Evolutionary conservation across 495 filamentous ascomycete species (phyloP).

Genomic region (Neurospora discreta): DNA sequence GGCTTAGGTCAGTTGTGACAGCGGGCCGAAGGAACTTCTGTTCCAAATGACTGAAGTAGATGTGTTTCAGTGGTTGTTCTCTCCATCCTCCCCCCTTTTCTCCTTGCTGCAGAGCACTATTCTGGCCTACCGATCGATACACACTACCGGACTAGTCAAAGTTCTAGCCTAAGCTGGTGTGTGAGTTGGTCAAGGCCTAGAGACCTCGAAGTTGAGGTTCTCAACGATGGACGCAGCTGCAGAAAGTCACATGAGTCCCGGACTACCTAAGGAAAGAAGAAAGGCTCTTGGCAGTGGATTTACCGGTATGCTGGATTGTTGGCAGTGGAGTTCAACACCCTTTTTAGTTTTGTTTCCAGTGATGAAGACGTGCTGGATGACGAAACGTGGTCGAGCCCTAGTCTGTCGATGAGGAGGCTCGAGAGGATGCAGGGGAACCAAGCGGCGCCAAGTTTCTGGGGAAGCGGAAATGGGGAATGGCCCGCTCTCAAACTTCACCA

Average conservation of each 20-base stretch:
- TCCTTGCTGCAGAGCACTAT: not conserved
- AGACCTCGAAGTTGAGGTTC: not conserved
- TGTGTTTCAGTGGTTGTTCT: not conserved
- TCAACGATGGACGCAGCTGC: not conserved
- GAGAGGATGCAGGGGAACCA: not conserved
- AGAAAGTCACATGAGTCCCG: not conserved
- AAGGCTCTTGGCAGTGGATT: not conserved
- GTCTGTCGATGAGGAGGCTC: not conserved
- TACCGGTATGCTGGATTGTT: not conserved
- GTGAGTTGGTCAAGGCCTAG: not conserved
- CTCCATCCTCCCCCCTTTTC: not conserved
- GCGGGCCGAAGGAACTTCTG: not conserved
- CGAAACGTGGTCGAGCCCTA: not conserved
- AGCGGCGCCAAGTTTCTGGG: not conserved
- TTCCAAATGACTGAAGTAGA: not conserved
- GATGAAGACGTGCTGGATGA: not conserved
- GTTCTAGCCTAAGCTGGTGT: not conserved
- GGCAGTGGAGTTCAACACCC: not conserved
- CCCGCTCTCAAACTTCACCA: not conserved
- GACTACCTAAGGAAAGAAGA: not conserved
- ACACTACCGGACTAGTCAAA: not conserved
- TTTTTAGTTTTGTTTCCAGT: not conserved
- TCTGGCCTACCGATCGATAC: not conserved
- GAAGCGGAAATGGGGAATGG: not conserved
- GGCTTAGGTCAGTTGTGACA: not conserved